Percentiles rank a stretch among this genome's conserved stretches.
Conservation (phyloP, 768 basidiomycete species). For the Russula lepida region DNA sequence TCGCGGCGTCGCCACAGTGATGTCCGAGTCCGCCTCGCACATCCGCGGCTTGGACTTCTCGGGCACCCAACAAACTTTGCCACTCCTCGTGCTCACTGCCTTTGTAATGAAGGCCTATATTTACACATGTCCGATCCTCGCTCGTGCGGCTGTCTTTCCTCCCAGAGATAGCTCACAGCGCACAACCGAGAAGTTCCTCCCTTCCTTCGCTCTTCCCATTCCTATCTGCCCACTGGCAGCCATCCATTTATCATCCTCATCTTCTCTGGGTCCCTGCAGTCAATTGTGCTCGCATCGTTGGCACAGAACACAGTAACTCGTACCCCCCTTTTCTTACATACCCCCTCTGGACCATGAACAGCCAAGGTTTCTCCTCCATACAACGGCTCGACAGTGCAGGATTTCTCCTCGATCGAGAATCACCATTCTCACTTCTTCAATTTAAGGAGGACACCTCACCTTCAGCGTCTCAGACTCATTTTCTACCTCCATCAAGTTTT, state of each 20-base stretch:
- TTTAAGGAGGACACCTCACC: neutral
- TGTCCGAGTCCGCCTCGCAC: too few species aligned
- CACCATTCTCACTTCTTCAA: neutral
- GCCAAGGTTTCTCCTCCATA: neutral
- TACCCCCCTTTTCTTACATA: neutral
- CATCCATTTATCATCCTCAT: neutral
- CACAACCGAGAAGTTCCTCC: neutral
- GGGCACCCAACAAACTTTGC: neutral
- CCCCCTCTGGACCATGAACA: neutral
- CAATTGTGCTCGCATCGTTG: too few species aligned
- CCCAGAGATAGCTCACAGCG: neutral
- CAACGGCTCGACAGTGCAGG: neutral
- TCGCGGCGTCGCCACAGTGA: too few species aligned
- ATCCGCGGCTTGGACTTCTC: too few species aligned
- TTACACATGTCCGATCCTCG: neutral
- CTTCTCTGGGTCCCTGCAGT: neutral
- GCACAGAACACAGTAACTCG: neutral
- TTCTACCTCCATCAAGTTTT: neutral
- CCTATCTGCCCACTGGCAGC: neutral
- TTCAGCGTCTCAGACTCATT: neutral
- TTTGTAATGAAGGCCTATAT: neutral
- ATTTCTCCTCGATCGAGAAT: neutral
- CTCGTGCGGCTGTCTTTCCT: neutral
- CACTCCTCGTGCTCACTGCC: too few species aligned
- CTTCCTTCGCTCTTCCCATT: neutral